Evolutionary conservation across 2,329 filamentous ascomycete genomes (phyloP).

Genomic region (Proliferodiscus dingleyae): DNA sequence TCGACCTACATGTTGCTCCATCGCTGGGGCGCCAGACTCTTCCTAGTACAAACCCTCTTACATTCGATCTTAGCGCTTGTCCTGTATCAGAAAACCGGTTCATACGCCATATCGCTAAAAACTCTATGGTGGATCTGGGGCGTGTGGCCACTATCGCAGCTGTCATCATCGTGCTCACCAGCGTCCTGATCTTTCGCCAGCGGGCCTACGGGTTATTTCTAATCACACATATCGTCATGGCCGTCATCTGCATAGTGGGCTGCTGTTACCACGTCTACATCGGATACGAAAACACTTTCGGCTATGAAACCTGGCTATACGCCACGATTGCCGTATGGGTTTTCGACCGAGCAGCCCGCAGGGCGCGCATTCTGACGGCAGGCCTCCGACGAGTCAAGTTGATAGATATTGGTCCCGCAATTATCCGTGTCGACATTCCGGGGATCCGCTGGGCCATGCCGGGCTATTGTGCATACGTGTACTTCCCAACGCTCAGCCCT

Average conservation of each 20-base stretch:
- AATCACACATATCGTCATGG: constrained; percentile 12
- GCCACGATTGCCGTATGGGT: constrained; percentile 39
- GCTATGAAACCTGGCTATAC: constrained; percentile 45
- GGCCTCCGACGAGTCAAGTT: constrained; percentile 36
- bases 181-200: constrained; percentile 28
- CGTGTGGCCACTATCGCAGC: too few relatives aligned
- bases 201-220: constrained; percentile 20
- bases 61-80: constrained; percentile 40
- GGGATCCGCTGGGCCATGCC: constrained; percentile 34
- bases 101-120: too few relatives aligned
- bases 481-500: constrained; percentile 44
- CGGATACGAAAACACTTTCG: constrained; percentile 35
- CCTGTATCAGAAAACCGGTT: constrained; percentile 26
- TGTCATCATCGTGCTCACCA: too few relatives aligned
- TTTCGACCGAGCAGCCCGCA: constrained; percentile 41
- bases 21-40: constrained; percentile 43
- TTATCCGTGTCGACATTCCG: constrained; percentile 39
- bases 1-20: constrained; percentile 45
- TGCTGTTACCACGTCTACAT: constrained; percentile 34
- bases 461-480: constrained; percentile 40
- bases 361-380: constrained; percentile 35
- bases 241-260: constrained; percentile 11
- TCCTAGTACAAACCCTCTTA: constrained; percentile 39
- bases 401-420: constrained; percentile 30
- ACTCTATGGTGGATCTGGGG: too few relatives aligned